Conservation (phyloP, 768 basidiomycete species). For the Lentinula edodes region DNA sequence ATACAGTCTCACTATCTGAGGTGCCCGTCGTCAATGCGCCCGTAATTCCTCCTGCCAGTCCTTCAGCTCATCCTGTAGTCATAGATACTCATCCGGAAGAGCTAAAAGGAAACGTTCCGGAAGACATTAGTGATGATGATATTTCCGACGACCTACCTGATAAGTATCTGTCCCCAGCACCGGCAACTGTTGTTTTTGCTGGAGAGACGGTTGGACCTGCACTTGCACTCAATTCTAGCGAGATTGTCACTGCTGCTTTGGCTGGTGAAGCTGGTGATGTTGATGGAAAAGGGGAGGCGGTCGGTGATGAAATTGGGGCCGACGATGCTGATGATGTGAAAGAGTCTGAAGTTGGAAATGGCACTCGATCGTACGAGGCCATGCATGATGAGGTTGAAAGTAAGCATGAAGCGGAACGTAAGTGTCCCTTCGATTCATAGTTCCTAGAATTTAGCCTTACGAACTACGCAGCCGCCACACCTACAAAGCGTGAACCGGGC, state of each 20-base stretch:
- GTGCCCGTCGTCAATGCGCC: not conserved
- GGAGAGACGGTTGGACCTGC: not conserved
- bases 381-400: not conserved
- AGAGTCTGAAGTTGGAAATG: not conserved
- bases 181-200: not conserved
- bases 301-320: not conserved
- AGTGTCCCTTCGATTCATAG: not conserved
- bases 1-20: not conserved
- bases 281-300: not conserved
- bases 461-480: not conserved
- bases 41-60: not conserved
- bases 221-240: not conserved
- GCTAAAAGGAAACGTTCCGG: not conserved
- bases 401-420: not conserved
- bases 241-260: not conserved
- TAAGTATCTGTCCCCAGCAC: not conserved
- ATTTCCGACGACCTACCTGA: not conserved
- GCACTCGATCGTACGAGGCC: not conserved
- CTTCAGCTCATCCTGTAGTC: not conserved
- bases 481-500: not conserved
- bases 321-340: not conserved
- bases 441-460: not conserved
- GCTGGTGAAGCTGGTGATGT: not conserved
- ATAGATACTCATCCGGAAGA: not conserved
- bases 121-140: not conserved